Evolutionary conservation across 768 basidiomycete species (phyloP), one percentile per base, ranked within the genome.

Genomic region (Termitomyces sp.): DNA sequence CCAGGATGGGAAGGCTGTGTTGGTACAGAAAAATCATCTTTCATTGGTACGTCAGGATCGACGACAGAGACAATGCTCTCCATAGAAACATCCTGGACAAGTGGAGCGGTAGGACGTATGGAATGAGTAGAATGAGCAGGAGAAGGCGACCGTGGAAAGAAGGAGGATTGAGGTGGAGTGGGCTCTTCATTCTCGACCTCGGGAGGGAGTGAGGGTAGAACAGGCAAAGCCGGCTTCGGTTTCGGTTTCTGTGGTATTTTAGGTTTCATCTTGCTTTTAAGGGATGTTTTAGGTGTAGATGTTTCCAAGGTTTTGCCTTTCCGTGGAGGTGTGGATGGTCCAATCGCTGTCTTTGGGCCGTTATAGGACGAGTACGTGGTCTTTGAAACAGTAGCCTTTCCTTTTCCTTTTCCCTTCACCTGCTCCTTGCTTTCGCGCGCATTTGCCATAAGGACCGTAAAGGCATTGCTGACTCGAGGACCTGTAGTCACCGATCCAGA

Each of bases 181-280:
- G 24, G 41, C 32, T 50, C 56, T 24, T 50, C 56, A n/a, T 22
- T 41, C 26, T 59, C 52, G 20, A 33, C 38, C 1, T 46, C 52
- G 24, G n/a, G 38, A 20, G 54, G 28, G 10, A 28, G 16, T 4
- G 24, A 45, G 18, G 54, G 54, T 26, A 46, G 18, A 18, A 57
- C 50, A 16, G 65, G 55, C 26, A 68, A 66, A 10, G 62, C 52
- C 32, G 71, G 60, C 53, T 74, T 71, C 20, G 71, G 65, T 57
- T 72, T 68, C 5, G 56, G 41, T 51, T 68, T 68, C 47, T n/a
- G 36, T 8, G n/a, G 36, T 30, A 53, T 67, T 57, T 68, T 65
- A 18, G 66, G 64, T 26, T 70, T 69, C 76, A 72, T 74, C 62
- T 68, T 73, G 36, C 66, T 64, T 69, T 72, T 76, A 63, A 71